phyloP scores from a whole-genome alignment of 305 asterid genomes.

The Solanum aculeatissimum region DNA sequence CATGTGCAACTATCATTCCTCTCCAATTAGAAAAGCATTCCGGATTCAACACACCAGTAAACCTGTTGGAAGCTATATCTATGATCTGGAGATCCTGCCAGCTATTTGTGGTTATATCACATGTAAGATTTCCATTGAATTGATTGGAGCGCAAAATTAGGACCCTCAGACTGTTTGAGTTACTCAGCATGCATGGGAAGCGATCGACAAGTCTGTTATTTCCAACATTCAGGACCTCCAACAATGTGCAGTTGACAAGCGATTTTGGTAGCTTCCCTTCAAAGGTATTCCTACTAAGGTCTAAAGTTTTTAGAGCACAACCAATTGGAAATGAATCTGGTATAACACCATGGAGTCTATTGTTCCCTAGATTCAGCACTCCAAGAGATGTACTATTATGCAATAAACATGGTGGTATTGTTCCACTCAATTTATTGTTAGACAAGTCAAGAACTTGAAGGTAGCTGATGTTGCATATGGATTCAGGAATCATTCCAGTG shows the following conservation, averaged over 20 bases:
- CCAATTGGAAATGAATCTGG: slow-evolving; percentile 14
- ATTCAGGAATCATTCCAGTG: slow-evolving; percentile 16
- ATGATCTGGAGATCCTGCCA: slow-evolving; percentile 35
- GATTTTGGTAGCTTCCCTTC: slow-evolving; percentile 33
- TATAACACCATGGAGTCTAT: slow-evolving; percentile 27
- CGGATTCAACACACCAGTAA: slow-evolving; percentile 14
- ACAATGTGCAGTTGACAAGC: slow-evolving; percentile 17
- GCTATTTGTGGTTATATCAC: background rate
- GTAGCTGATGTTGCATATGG: slow-evolving; percentile 6
- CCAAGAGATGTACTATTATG: background rate
- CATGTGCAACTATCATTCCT: slow-evolving; percentile 9
- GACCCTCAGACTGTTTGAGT: slow-evolving; percentile 18
- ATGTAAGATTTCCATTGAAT: slow-evolving; percentile 24
- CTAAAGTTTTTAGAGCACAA: slow-evolving; percentile 12
- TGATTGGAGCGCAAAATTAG: slow-evolving; percentile 26
- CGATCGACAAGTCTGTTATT: slow-evolving; percentile 22
- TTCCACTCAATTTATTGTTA: slow-evolving; percentile 20
- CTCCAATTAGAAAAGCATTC: slow-evolving; percentile 6
- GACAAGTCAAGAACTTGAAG: slow-evolving; percentile 33
- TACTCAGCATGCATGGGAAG: slow-evolving; percentile 31
- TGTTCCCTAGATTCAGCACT: slow-evolving; percentile 38
- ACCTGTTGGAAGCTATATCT: slow-evolving; percentile 27
- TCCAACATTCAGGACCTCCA: slow-evolving; percentile 36
- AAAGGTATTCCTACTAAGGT: slow-evolving; percentile 23
- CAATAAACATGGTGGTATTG: slow-evolving; percentile 33